Evolutionary conservation across 108 stramenopile species (phyloP), one percentile per base, ranked within the genome.

Genomic region (Cyclostephanos invisitatus): DNA sequence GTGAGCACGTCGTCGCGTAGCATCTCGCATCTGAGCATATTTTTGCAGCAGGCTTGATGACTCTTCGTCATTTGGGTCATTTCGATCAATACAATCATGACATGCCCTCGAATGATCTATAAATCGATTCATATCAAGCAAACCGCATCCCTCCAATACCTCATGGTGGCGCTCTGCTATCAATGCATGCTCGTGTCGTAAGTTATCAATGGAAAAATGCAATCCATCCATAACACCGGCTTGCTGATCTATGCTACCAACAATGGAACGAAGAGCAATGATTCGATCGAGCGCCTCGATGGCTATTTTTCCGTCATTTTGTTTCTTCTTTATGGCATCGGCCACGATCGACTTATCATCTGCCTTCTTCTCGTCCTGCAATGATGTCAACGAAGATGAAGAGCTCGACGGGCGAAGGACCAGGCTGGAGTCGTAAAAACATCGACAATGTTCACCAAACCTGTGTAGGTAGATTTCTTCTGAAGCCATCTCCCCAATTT

Each of bases 21-120:
- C 73, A 81, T 81, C 73, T n/a, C 80, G 60, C 37, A 71, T 49
- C 66, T 73, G 64, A 74, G 50, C 53, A 38, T 81, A 81, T 50
- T 58, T 66, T 37, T 74, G 53, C 3, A 73, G 47, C 15, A 21
- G 3, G 51, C 20, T 28, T 22, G 55, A 56, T 37, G 58, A 59
- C 0, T 59, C 35, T 18, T 59, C 35, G 27, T 47, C 29, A 38
- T 40, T 35, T 51, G 15, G 25, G 27, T 47, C 29, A 38, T 40
- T 35, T 51, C 22, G 25, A 11, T 28, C 24, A 12, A 44, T 18
- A 36, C 32, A 42, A 66, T 73, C 40, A 25, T 55, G 37, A 32
- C 54, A n/a, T 0, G 70, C 37, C 15, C 48, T 24, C 0, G 7
- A 27, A 55, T 14, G n/a, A 8, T 24, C 20, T 37, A 74, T 22